Percentiles rank a stretch among this genome's conserved stretches.
phyloP scores from a whole-genome alignment of 1,139 yeast species.

The Protomyces gravidus region DNA sequence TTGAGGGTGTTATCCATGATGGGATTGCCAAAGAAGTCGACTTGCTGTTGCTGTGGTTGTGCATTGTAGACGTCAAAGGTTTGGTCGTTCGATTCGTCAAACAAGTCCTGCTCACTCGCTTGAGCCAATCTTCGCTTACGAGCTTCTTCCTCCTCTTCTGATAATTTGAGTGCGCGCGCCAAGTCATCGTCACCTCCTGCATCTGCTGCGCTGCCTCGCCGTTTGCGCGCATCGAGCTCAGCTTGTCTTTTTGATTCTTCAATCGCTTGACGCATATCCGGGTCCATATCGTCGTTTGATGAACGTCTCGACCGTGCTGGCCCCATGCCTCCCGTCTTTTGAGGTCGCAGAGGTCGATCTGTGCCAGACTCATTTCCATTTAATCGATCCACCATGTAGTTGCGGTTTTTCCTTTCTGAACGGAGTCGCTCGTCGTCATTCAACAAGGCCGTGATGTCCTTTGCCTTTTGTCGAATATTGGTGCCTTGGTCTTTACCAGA shows the following conservation, averaged over 20 bases:
- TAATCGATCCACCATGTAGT: constrained; percentile 34
- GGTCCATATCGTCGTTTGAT: constrained; percentile 55
- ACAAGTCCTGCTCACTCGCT: constrained; percentile 39
- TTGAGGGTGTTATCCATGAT: constrained; percentile 43
- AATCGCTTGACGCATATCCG: constrained; percentile 76
- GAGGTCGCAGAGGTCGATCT: constrained; percentile 24
- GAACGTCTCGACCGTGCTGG: neutral
- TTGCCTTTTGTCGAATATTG: constrained; percentile 83
- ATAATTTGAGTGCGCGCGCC: constrained; percentile 73
- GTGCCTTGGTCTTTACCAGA: constrained; percentile 83
- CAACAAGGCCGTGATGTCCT: constrained; percentile 73
- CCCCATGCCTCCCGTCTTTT: constrained; percentile 14
- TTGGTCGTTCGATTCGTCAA: constrained; percentile 38
- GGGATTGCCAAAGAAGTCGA: constrained; percentile 77
- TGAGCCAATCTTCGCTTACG: constrained; percentile 35
- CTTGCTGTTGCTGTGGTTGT: constrained; percentile 37
- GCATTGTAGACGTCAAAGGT: constrained; percentile 40
- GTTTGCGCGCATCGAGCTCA: constrained; percentile 69
- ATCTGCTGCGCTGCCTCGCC: constrained; percentile 43
- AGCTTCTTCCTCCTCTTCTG: constrained; percentile 75
- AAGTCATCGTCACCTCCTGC: constrained; percentile 62
- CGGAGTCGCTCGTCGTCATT: constrained; percentile 78
- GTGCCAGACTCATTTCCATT: constrained; percentile 29
- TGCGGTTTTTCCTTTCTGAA: constrained; percentile 53
- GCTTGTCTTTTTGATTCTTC: constrained; percentile 81